Conservation (phyloP, 2,329 filamentous ascomycete genomes). For the Colletotrichum sp. region DNA sequence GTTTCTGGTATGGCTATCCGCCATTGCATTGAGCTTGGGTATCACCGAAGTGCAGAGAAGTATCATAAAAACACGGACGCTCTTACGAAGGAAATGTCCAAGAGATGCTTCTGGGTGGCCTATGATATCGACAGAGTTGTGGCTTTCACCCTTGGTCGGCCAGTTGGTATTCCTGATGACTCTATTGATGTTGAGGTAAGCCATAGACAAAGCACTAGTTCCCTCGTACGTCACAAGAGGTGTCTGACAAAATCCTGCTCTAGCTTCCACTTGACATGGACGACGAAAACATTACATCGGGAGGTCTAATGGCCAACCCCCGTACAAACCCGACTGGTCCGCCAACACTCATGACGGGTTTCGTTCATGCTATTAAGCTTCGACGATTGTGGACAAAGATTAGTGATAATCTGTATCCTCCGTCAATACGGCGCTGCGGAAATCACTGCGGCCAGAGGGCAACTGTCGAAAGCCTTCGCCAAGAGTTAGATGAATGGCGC, state of each 20-base stretch:
- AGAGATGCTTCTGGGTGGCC: conserved; percentile 35
- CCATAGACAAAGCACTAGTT: background rate
- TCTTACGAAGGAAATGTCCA: conserved; percentile 31
- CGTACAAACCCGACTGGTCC: conserved; percentile 17
- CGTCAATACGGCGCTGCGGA: background rate
- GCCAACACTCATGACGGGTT: conserved; percentile 31
- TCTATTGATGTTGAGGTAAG: conserved; percentile 32
- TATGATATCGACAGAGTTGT: conserved; percentile 36
- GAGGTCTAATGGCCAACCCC: conserved; percentile 24
- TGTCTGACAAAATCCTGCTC: background rate
- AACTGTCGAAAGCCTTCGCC: background rate
- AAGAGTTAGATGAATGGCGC: conserved; percentile 25
- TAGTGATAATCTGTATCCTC: conserved; percentile 26
- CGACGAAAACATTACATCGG: conserved; percentile 28
- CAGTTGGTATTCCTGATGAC: conserved; percentile 28
- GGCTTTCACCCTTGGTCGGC: conserved; percentile 34
- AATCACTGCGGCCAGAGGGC: background rate
- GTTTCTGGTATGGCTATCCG: conserved; percentile 37
- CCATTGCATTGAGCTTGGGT: conserved; percentile 38
- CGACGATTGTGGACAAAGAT: conserved; percentile 34
- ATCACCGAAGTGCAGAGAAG: conserved; percentile 31
- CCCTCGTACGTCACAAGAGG: rapidly evolving
- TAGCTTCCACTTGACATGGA: conserved; percentile 33
- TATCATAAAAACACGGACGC: conserved; percentile 16
- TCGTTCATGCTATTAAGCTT: conserved; percentile 32